phyloP scores from a whole-genome alignment of 441 rosid genomes.

The Croton laevigatus region DNA sequence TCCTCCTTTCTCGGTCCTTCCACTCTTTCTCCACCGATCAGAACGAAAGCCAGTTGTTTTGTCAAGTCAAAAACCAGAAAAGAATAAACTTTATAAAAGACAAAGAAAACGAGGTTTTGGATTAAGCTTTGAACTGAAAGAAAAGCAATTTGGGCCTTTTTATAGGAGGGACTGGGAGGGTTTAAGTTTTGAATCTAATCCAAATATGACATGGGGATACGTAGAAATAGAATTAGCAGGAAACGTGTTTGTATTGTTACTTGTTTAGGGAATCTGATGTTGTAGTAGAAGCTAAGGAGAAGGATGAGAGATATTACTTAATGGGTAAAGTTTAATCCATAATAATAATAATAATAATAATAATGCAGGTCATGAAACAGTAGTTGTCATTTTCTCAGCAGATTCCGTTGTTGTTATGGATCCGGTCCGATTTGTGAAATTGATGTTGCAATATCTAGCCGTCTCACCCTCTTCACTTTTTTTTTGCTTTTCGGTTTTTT shows the following conservation, averaged over 20 bases:
- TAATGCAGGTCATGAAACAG: background rate
- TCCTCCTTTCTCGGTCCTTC: background rate
- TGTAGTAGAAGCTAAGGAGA: background rate
- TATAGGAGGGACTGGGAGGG: too few species aligned
- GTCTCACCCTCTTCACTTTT: too few species aligned
- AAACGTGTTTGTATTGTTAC: background rate
- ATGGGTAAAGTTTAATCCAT: background rate
- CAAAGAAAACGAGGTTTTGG: background rate
- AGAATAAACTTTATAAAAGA: background rate
- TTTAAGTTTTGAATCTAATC: background rate
- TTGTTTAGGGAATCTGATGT: background rate
- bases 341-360: background rate
- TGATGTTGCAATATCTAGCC: too few species aligned
- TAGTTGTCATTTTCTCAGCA: background rate
- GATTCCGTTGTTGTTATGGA: too few species aligned
- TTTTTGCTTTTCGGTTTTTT: too few species aligned
- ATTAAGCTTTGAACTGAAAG: background rate
- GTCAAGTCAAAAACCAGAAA: background rate
- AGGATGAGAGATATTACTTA: background rate
- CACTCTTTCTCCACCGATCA: background rate
- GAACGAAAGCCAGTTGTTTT: background rate
- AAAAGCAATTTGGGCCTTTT: background rate
- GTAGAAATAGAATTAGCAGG: background rate
- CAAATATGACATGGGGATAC: background rate
- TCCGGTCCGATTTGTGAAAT: too few species aligned